Evolutionary conservation across 202 grass and related monocot genomes (phyloP), one percentile per base, ranked within the genome.

Genomic region (Digitaria exilis): DNA sequence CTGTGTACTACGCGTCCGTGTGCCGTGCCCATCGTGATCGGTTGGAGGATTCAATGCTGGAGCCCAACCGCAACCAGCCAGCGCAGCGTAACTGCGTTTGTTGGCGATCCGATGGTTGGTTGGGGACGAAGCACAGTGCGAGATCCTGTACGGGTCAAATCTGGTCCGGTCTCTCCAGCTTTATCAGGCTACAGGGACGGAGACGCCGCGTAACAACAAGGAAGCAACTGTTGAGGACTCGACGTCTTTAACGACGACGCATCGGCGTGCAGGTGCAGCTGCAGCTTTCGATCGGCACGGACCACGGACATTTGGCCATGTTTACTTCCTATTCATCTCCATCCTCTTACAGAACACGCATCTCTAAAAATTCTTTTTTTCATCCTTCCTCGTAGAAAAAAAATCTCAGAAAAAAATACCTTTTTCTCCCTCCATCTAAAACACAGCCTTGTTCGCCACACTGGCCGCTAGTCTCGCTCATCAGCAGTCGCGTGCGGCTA

Each of bases 81-180:
- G 37, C 0, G 3, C 24, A 14, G 28, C 56, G 24, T 59, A 67
- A 68, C 24, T 25, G 41, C 18, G 82, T 24, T 69, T 3, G 12
- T 49, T 83, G 48, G 54, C 59, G 35, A 45, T 25, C 10, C 12
- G 65, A 83, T 18, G 34, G 57, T 39, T 64, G 26, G 2, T 41
- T 57, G 21, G 22, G 11, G 56, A 15, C 56, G 56, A 45, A 21
- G 58, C 34, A 15, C 62, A 24, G 54, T 69, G 0, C 4, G 29
- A 13, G 24, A 12, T 17, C 12, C 68, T 50, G 80, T 39, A 22
- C 24, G 77, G 22, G 71, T 85, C 77, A 85, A 85, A 57, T 82
- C 57, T 67, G 49, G 88, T 86, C 88, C 78, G 6, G 82, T 21
- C 52, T n/a, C n/a, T 41, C 19, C 54, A 44, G 44, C 65, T 15